Percentiles rank a stretch among this genome's conserved stretches.
phyloP scores from a whole-genome alignment of 768 basidiomycete species.

The Boletus patriciae region DNA sequence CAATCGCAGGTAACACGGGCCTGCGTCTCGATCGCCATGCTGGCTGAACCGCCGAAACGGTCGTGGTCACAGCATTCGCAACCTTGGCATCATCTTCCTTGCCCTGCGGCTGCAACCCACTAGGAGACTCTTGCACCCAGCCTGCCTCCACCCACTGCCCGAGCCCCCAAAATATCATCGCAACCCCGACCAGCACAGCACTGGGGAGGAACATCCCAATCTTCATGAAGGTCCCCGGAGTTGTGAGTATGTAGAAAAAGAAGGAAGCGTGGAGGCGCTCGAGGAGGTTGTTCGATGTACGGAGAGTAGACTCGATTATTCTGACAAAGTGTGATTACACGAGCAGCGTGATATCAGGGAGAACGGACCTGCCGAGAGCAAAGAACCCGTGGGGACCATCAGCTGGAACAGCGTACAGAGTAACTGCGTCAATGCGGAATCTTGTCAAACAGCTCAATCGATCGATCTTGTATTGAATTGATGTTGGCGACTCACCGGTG shows the following conservation, averaged over 20 bases:
- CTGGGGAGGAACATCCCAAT: constrained; percentile 91
- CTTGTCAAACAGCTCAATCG: constrained; percentile 39
- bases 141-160: constrained; percentile 67
- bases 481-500: constrained; percentile 60
- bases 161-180: constrained; percentile 84
- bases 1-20: constrained; percentile 53
- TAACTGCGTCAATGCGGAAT: constrained; percentile 93
- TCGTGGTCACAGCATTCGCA: not conserved
- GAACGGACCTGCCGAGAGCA: constrained; percentile 77
- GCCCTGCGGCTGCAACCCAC: not conserved
- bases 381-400: constrained; percentile 94
- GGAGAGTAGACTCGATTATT: constrained; percentile 80
- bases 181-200: constrained; percentile 78
- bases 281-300: constrained; percentile 90
- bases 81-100: constrained; percentile 15
- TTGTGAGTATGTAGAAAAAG: constrained; percentile 81
- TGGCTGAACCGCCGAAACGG: not conserved
- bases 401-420: constrained; percentile 85
- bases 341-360: not conserved
- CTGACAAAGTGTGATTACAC: constrained; percentile 38
- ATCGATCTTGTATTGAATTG: not conserved
- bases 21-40: constrained; percentile 38
- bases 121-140: constrained; percentile 39
- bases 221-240: constrained; percentile 70
- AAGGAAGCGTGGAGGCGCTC: constrained; percentile 97